Base-by-base conservation (phyloP, 2,329 filamentous ascomycete genomes). In the Penicillium fuscoglaucum region DNA sequence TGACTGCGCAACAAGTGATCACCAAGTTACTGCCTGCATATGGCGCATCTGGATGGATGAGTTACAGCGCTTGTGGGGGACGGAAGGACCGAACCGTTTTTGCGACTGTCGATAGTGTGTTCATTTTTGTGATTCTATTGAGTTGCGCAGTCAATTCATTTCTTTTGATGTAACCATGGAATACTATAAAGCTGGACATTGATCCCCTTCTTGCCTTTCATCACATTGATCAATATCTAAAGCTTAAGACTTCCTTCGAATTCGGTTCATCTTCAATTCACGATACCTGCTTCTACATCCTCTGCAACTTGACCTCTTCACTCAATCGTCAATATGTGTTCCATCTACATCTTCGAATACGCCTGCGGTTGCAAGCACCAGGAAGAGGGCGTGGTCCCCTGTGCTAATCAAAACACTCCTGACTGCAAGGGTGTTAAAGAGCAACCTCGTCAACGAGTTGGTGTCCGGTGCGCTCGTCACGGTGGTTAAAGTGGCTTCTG, bases 311-410 rank as follows among this genome's bases (percentile, higher is more conserved):
- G 15, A 48, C 9, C 9, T 37, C 21, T 43, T 21, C 21, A 15
- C 13, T 48, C 45, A 28, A 39, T 41, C 29, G 19, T 33, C 61
- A 71, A 33, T 17, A 76, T 76, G 74, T 76, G 74, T 54, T 74
- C 71, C 2, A 60, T 73, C 52, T 76, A 76, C 59, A 71, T 72
- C 54, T 68, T 68, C 63, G 63, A 73, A 45, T 76, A 73, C 59
- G 72, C 72, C 60, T 76, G 74, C 58, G 73, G 73, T 41, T 76
- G 74, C 63, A 66, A 66, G 41, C 57, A 70, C 45, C 65, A 69
- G 21, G 71, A 74, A 53, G 70, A 64, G 4, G 71, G 69, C n/a
- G 65, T 74, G 4, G 72, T 76, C 35, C 65, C 64, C 49, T 76
- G 74, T 58, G 71, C 70, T 31, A 69, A 70, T 57, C 64, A 68